Evolutionary conservation across 768 basidiomycete species (phyloP), one percentile per base, ranked within the genome.

Genomic region (Lentinula guzmanii): DNA sequence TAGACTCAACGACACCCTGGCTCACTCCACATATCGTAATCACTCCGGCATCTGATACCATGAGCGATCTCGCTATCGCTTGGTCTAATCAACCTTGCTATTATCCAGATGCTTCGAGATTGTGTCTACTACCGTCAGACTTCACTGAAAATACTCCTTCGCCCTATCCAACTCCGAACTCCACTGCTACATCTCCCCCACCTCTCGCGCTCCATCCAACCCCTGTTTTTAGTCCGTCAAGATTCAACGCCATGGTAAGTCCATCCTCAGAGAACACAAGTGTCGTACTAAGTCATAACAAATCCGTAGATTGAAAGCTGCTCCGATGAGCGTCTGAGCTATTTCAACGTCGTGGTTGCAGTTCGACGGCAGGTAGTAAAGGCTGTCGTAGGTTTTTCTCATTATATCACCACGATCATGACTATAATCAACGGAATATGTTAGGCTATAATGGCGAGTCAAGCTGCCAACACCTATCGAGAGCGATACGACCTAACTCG

Each of bases 11-110:
- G 18, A 58, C 60, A 59, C 79, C 81, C 5, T 63, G 75, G 6
- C 42, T 71, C 5, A 68, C 74, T 0, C 84, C 84, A 0, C 81
- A 82, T 68, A 81, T 86, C 58, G 81, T 83, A 54, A 77, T 85
- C 50, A 80, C 82, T n/a, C 76, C 78, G 42, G 75, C 78, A 55
- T 70, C 74, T 59, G 74, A 79, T 48, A 65, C 63, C 2, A 69
- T 70, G 64, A 71, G 76, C 37, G 77, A 77, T 59, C 69, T 71
- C 43, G 69, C 67, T 35, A 69, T 67, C 4, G 70, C 72, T 1
- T 74, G 72, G 66, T 65, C 68, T 13, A 82, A 81, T 63, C 70
- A 75, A 57, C 64, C 72, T 33, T 7, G 8, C 18, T 67, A 71
- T 51, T 70, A 67, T 2, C 81, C 81, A 60, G 74, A 70, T 68